Base-by-base conservation (phyloP, 2,329 filamentous ascomycete genomes). In the Teratosphaeria pseudoeucalypti region DNA sequence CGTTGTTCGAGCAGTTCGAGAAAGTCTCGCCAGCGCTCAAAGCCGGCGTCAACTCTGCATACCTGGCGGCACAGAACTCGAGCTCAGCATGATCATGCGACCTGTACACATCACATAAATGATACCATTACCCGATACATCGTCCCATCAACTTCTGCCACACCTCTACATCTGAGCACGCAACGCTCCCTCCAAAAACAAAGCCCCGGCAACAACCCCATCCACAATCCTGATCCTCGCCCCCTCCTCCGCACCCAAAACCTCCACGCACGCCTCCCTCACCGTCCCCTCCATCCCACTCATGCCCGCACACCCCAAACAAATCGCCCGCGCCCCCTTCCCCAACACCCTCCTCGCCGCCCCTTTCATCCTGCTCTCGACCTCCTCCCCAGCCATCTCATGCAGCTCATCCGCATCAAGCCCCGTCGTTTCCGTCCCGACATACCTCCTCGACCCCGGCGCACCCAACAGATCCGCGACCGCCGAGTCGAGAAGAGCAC, bases 261-360 rank as follows among this genome's bases (percentile, higher is more conserved):
- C 78, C 60, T 88, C 84, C 0, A 82, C 68, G 39, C 88, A 87
- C 0, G 87, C 87, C 52, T 82, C 79, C 37, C 86, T 81, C 47
- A 96, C 90, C 60, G 86, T 86, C 49, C 84, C 79, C 66, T 94
- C 88, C 75, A 96, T 81, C 0, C 91, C 92, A 0, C 87, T 86
- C 92, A 96, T 96, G 0, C 91, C 92, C 2, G 89, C 92, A 72
- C 92, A 96, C 0, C 92, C 92, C 77, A 96, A 81, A 68, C 90
- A 88, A 7, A 96, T 83, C 27, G 85, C 88, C 37, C 60, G 61
- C 29, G 65, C 65, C 4, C 66, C 65, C 9, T 58, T 57, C 7
- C 58, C 71, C 32, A 95, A 74, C 29, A 96, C 75, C 56, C 80
- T 77, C 71, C 80, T 82, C 0, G 89, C 88, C 0, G 91, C 90